Percentiles rank a stretch among this genome's conserved stretches.
Conservation (phyloP, 1,284 basidiomycete genomes). For the Wolfiporia cocos region DNA sequence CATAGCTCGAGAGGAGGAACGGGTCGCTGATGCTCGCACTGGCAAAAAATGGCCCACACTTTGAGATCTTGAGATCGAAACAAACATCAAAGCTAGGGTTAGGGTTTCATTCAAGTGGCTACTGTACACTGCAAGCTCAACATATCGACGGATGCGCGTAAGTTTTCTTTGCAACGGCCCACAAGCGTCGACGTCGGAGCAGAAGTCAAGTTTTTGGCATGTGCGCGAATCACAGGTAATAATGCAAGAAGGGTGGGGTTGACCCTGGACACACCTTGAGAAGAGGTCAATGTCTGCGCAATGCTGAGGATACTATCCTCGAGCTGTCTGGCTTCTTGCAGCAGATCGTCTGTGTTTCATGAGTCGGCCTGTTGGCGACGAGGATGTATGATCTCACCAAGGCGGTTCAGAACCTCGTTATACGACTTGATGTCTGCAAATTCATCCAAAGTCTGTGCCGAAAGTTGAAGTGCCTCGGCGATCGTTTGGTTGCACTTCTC, state of each 20-base stretch:
- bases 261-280: slow-evolving; percentile 3
- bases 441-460: slow-evolving; percentile 11
- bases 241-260: slow-evolving; percentile 7
- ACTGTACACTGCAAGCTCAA: slow-evolving; percentile 4
- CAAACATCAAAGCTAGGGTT: slow-evolving; percentile 19
- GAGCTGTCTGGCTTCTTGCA: slow-evolving; percentile 1
- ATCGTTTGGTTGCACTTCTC: slow-evolving; percentile 4
- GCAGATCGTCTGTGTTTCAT: slow-evolving; percentile 11
- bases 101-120: no score
- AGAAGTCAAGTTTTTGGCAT: slow-evolving; percentile 6
- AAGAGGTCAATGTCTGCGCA: neutral
- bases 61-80: no score
- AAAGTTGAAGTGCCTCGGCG: slow-evolving; percentile 7
- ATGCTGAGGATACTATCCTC: slow-evolving; percentile 1
- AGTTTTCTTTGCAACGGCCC: slow-evolving; percentile 13
- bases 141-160: neutral
- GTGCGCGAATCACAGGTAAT: slow-evolving; percentile 7
- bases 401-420: slow-evolving; percentile 8
- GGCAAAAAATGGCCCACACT: no score
- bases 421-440: slow-evolving; percentile 11
- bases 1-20: slow-evolving; percentile 50
- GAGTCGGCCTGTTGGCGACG: no score
- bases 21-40: slow-evolving; percentile 50
- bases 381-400: slow-evolving; percentile 12
- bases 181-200: slow-evolving; percentile 10